Percentiles rank a stretch among this genome's conserved stretches.
Evolutionary conservation across 768 basidiomycete genomes (phyloP).

Genomic region (Lentinula sp.): DNA sequence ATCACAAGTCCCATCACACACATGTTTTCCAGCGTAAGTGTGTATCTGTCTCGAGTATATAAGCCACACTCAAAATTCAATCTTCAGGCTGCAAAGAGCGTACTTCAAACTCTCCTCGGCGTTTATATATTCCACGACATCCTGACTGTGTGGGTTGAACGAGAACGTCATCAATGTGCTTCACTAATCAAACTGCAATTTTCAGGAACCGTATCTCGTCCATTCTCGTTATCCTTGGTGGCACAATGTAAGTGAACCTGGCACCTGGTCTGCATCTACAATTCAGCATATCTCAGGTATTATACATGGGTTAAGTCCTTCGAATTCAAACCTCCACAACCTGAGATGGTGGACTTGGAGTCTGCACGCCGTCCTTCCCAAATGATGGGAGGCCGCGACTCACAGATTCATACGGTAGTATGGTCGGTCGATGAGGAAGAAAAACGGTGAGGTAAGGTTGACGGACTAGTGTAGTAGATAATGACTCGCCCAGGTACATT

Average conservation of each 20-base stretch:
- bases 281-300: slow-evolving; percentile 25
- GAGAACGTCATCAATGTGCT: background rate
- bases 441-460: background rate
- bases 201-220: slow-evolving; percentile 56
- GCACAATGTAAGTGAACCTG: slow-evolving; percentile 48
- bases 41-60: slow-evolving; percentile 8
- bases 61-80: slow-evolving; percentile 1
- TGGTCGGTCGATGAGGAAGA: slow-evolving; percentile 22
- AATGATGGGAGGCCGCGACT: slow-evolving; percentile 13
- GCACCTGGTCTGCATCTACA: background rate
- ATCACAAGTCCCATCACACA: slow-evolving; percentile 81
- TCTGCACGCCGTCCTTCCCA: background rate
- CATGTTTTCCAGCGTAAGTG: slow-evolving; percentile 74
- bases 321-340: slow-evolving; percentile 8
- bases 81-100: slow-evolving; percentile 68
- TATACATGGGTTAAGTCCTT: slow-evolving; percentile 45
- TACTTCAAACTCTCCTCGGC: slow-evolving; percentile 77
- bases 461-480: no score
- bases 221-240: slow-evolving; percentile 60
- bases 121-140: slow-evolving; percentile 74
- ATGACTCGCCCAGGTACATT: no score
- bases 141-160: slow-evolving; percentile 54
- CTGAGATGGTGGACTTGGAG: background rate
- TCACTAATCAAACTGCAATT: background rate
- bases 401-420: slow-evolving; percentile 12